Evolutionary conservation across 306 rosid species (phyloP), one percentile per base, ranked within the genome.

Genomic region (Cicer pinnatifidum): DNA sequence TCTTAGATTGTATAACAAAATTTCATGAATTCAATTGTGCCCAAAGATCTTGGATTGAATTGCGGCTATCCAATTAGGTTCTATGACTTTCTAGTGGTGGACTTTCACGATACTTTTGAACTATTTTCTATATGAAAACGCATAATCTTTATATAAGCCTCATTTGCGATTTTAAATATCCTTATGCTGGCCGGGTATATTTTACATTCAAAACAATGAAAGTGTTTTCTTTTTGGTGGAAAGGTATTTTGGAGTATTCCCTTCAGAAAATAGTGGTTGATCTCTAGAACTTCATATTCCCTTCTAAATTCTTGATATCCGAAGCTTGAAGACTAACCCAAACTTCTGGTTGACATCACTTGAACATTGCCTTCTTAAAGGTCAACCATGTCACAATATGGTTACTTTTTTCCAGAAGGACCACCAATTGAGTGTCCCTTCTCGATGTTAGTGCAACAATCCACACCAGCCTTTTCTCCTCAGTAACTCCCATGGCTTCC

Each of bases 11-110:
- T 38, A 23, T 15, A 43, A 69, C 48, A 46, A 12, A 5, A 51
- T 69, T 51, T 52, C 37, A 37, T 16, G 28, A 37, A 37, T 37
- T 16, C 33, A 51, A 50, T 37, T 37, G 62, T 51, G 62, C 74
- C 50, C 52, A 72, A 57, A 20, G 35, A 53, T 41, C 12, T 50
- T 37, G 75, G 73, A 71, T 70, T 35, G 38, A 62, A 52, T 69
- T 61, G 76, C 15, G 20, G 54, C 51, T 59, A 16, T 56, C 53
- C 17, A 58, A 58, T 66, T 57, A 13, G 56, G 58, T 59, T 69
- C 57, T 70, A 67, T 83, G 66, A 39, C 40, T 47, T 41, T 61
- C 5, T 28, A 9, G 12, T 37, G 41, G 41, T 67, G 33, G 58
- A 40, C 58, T 69, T 45, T 11, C 9, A 13, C 16, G 46, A 13